Percentiles rank a stretch among this genome's conserved stretches.
Evolutionary conservation across 2,329 filamentous ascomycete genomes (phyloP).

Genomic region (Botryotinia calthae): DNA sequence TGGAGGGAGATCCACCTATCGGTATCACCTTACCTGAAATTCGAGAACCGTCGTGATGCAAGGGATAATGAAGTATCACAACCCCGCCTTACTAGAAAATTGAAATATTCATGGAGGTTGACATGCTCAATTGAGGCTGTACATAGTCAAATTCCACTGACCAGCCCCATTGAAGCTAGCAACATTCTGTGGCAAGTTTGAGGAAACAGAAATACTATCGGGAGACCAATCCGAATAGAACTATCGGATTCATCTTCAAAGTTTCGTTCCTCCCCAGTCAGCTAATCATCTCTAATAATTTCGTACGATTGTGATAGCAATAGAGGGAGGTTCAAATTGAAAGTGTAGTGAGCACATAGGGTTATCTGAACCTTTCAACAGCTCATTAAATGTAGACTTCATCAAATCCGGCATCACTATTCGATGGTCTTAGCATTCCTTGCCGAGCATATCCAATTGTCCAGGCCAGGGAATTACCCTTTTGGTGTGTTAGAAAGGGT

Average conservation of each 20-base stretch:
- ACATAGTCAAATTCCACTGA: constrained; percentile 21
- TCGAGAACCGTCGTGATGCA: constrained; percentile 29
- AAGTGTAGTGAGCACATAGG: neutral
- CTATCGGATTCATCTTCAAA: neutral
- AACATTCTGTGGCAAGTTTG: constrained; percentile 1
- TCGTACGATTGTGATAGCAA: neutral
- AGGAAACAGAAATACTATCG: neutral
- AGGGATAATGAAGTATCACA: constrained; percentile 27
- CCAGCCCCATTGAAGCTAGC: constrained; percentile 22
- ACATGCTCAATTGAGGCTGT: constrained; percentile 20
- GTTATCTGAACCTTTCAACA: neutral
- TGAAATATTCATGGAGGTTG: constrained; percentile 18
- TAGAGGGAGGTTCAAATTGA: neutral
- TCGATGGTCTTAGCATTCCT: constrained; percentile 19
- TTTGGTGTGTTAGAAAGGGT: neutral
- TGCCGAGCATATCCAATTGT: constrained; percentile 11
- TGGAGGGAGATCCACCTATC: constrained; percentile 29
- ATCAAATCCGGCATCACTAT: neutral
- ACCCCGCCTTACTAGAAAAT: constrained; percentile 17
- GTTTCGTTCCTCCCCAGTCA: neutral
- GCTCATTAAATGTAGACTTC: neutral
- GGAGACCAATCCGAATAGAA: neutral
- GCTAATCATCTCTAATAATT: neutral
- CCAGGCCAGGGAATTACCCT: neutral
- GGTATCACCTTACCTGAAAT: constrained; percentile 33